Evolutionary conservation across 106 monocot species (phyloP), one percentile per base, ranked within the genome.

Genomic region (Dactylorhiza incarnata): DNA sequence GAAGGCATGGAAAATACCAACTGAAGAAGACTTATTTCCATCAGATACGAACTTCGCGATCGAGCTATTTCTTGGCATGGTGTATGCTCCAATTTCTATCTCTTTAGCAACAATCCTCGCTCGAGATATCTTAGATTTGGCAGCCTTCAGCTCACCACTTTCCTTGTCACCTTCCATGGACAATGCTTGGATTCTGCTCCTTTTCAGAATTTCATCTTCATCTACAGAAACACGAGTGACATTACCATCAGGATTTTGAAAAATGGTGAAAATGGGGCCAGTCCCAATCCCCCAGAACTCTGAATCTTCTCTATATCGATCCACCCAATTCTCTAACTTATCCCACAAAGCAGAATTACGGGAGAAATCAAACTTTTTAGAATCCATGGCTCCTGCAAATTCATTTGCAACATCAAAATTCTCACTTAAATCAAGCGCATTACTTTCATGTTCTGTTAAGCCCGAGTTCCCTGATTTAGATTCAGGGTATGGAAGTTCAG

Each of bases 221-320:
- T 82, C 73, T 5, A 93, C 83, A 37, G 47, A 72, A 78, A 85
- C 89, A 45, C 78, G 66, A 20, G 14, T 5, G 23, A 89, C 65
- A 20, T 81, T 87, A 47, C 85, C 89, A 66, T 83, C 73, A 44
- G 80, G 69, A 79, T 85, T 77, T 71, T 83, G 69, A 65, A 73
- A 85, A 26, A 89, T 65, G 12, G 74, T 85, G 72, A 92, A 89
- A 49, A 92, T 83, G 15, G 89, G 89, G 23, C 83, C 79, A 15
- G 82, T 65, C 3, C 89, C 86, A 37, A 82, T 68, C 43, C 87
- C 92, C 89, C 87, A 92, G 49, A 82, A 62, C 78, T 92, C 91
- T 19, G 78, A 84, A 67, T 92, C 91, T 49, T 74, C 78, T 72
- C 84, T 91, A 58, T 84, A 85, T 58, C 72, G 73, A 48, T 84